Percentiles rank a stretch among this genome's conserved stretches.
Evolutionary conservation across 495 filamentous ascomycete genomes (phyloP).

Genomic region (Penicillium riverlandense): DNA sequence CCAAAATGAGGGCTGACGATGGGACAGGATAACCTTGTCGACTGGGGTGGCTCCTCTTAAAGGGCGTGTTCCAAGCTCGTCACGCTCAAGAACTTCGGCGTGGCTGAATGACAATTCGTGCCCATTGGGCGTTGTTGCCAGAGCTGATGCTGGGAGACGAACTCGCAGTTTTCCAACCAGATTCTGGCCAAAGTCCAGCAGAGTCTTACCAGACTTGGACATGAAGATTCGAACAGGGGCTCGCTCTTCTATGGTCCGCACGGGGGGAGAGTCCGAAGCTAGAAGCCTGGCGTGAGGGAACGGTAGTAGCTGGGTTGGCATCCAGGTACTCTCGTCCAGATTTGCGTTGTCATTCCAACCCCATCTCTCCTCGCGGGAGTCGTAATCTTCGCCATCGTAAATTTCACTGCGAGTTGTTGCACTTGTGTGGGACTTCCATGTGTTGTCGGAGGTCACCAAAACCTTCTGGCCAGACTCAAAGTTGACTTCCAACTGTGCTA

Average conservation of each 20-base stretch:
- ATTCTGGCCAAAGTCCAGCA: slow-evolving; percentile 53
- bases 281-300: slow-evolving; percentile 22
- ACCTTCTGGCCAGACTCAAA: slow-evolving; percentile 11
- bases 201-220: slow-evolving; percentile 36
- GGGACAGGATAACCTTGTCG: slow-evolving; percentile 31
- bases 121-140: slow-evolving; percentile 21
- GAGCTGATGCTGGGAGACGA: slow-evolving; percentile 28
- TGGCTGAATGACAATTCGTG: slow-evolving; percentile 26
- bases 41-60: slow-evolving; percentile 38
- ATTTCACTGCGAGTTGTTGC: slow-evolving; percentile 40
- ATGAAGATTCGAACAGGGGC: slow-evolving; percentile 31
- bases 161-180: slow-evolving; percentile 29
- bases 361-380: slow-evolving; percentile 24
- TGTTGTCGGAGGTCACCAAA: slow-evolving; percentile 29
- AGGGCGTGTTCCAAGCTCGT: slow-evolving; percentile 42
- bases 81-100: slow-evolving; percentile 46
- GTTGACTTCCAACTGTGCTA: slow-evolving; percentile 38
- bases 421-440: slow-evolving; percentile 33
- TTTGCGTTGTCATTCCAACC: slow-evolving; percentile 14
- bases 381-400: slow-evolving; percentile 48
- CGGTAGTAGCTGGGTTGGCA: slow-evolving; percentile 5
- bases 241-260: slow-evolving; percentile 30
- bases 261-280: slow-evolving; percentile 35
- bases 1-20: slow-evolving; percentile 13
- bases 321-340: slow-evolving; percentile 10